Base-by-base conservation (phyloP, 176 grass and related monocot genomes). In the Elymus sibiricus region DNA sequence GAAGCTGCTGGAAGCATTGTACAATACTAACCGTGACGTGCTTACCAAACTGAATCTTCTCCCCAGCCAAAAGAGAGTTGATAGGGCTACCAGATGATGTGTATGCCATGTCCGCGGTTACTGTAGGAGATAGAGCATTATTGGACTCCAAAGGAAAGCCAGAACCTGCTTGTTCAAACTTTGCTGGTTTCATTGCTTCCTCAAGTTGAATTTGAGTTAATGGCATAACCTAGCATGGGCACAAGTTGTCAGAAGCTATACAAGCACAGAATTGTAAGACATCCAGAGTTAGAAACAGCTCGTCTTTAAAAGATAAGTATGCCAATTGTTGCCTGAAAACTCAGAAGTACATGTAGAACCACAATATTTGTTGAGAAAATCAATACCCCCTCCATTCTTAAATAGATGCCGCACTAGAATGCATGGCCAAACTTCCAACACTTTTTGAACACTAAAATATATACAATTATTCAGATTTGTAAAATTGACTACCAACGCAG, bases 11-110 rank as follows among this genome's bases (percentile, higher is more conserved):
- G 22, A 83, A 72, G 79, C 61, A 90, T 55, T 26, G 70, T 77
- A 64, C 49, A 64, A 65, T 76, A 81, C 28, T 81, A 66, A 89
- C 15, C 59, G 77, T 79, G 63, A 86, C 84, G 14, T 70, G 67
- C 94, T 93, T 90, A 96, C 97, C 97, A 92, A 99, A 99, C 85
- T 96, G 97, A 84, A 99, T 99, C 85, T 94, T 99, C 84, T 99
- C 90, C 47, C 92, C 90, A 7, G 90, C 94, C 68, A 99, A 73
- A 83, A 99, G 87, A 80, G 97, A 99, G 66, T 88, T 94, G 73
- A 96, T 91, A 84, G 94, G 86, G 73, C 86, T 96, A 87, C 83
- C 42, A 78, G 88, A 95, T 78, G 86, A 90, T 84, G 85, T 44
- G 34, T 86, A 88, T 7, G 82, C 69, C 43, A 91, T 91, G 78